Evolutionary conservation across 164 flowering plant species (phyloP).

Genomic region (Macadamia integrifolia): DNA sequence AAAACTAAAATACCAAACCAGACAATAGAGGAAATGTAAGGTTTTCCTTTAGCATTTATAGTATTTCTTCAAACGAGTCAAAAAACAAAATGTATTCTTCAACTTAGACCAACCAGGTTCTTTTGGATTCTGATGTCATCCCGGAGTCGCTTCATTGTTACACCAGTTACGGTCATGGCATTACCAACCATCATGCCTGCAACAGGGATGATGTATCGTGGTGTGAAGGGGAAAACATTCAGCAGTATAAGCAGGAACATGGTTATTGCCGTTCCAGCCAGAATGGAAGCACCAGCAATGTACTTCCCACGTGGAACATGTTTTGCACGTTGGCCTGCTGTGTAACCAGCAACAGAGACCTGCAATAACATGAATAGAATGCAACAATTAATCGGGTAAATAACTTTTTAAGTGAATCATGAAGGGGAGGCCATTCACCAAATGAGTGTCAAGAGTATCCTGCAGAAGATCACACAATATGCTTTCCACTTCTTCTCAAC

Average conservation of each 20-base stretch:
- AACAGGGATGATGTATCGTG: conserved; percentile 85
- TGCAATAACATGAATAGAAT: conserved; percentile 14
- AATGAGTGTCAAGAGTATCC: too few species aligned
- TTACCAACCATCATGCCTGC: conserved; percentile 98
- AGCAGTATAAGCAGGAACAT: conserved; percentile 67
- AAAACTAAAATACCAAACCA: too few species aligned
- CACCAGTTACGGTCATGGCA: conserved; percentile 98
- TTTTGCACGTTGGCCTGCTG: conserved; percentile 90
- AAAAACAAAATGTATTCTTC: not conserved
- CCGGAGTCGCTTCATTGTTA: conserved; percentile 85
- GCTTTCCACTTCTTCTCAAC: too few species aligned
- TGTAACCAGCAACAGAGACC: conserved; percentile 90
- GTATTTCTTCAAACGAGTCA: too few species aligned
- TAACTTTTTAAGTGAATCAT: too few species aligned
- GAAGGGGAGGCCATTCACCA: too few species aligned
- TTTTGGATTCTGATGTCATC: conserved; percentile 78
- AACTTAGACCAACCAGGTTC: conserved; percentile 47
- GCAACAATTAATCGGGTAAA: too few species aligned
- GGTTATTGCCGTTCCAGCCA: conserved; percentile 73
- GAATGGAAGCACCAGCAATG: conserved; percentile 73
- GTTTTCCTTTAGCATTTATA: too few species aligned
- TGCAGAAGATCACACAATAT: too few species aligned
- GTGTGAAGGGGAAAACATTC: conserved; percentile 93
- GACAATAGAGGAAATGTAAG: too few species aligned
- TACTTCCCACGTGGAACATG: conserved; percentile 84